phyloP scores from a whole-genome alignment of 23 red algal genomes.

The Cyanidiococcus yangmingshanensis region DNA sequence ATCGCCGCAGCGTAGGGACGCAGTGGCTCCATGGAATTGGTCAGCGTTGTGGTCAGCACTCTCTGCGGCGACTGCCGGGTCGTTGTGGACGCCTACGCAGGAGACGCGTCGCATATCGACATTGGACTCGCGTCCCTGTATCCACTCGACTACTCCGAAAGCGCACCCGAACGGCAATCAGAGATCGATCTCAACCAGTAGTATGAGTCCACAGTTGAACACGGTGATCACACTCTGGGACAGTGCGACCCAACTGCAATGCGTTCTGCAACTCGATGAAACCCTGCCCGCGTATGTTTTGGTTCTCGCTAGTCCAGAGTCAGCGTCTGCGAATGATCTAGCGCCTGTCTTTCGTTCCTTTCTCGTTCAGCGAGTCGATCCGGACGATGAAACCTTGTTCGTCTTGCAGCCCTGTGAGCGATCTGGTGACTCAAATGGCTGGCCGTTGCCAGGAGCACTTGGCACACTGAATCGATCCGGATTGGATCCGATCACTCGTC shows the following conservation, averaged over 20 bases:
- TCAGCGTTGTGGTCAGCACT: too few relatives aligned
- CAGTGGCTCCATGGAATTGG: too few relatives aligned
- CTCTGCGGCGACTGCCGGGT: too few relatives aligned
- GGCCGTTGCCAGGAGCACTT: neutral
- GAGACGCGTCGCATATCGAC: too few relatives aligned
- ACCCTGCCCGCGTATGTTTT: conserved; percentile 4
- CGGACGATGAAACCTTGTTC: neutral
- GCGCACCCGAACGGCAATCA: too few relatives aligned
- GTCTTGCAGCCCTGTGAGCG: neutral
- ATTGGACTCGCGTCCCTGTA: too few relatives aligned
- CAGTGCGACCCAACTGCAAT: neutral
- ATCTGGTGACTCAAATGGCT: neutral
- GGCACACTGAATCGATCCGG: too few relatives aligned
- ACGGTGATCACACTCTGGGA: conserved; percentile 12
- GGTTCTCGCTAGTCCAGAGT: neutral
- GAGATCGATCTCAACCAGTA: too few relatives aligned
- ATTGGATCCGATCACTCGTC: too few relatives aligned
- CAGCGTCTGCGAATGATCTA: neutral
- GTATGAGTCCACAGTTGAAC: neutral
- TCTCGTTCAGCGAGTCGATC: neutral
- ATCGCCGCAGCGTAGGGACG: too few relatives aligned
- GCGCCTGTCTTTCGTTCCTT: neutral
- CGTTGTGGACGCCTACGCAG: too few relatives aligned
- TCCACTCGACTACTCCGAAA: too few relatives aligned
- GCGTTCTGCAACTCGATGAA: neutral